These are phyloP conservation scores for Monilinia vaccinii-corymbosi DNA, from an alignment of 2,329 filamentous ascomycete genomes.

Conservation along the genomic window DNA sequence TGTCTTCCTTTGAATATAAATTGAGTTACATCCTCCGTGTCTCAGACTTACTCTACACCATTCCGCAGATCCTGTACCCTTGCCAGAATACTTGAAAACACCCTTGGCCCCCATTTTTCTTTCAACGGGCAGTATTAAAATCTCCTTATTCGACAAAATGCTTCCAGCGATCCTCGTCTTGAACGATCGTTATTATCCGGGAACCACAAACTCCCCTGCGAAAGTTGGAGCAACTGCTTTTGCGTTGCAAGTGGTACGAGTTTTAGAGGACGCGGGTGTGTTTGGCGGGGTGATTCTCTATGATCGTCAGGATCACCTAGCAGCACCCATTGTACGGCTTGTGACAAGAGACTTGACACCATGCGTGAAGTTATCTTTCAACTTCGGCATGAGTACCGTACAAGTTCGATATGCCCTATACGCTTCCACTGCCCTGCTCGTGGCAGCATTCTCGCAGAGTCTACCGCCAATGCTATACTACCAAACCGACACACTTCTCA, in stretches of 20 bases:
- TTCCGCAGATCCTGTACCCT: not conserved
- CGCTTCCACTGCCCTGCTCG: conserved; percentile 7
- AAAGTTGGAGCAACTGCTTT: conserved; percentile 14
- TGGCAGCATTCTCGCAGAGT: not conserved
- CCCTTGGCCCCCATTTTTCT: not conserved
- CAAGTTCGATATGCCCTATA: conserved; percentile 11
- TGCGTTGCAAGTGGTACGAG: conserved; percentile 11
- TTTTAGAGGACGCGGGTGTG: conserved; percentile 10
- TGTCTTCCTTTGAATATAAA: conserved; percentile 4
- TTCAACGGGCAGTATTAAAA: not conserved
- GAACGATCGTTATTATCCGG: conserved; percentile 13
- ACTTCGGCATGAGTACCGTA: conserved; percentile 10
- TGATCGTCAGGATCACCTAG: conserved; percentile 10
- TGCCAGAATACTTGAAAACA: conserved; percentile 2
- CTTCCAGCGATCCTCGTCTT: conserved; percentile 14
- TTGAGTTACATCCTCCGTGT: not conserved
- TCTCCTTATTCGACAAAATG: conserved; percentile 1
- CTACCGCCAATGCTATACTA: conserved; percentile 13
- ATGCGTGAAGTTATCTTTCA: conserved; percentile 11
- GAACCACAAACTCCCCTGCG: conserved; percentile 8
- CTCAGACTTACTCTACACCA: not conserved
- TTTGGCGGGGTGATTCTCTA: conserved; percentile 14
- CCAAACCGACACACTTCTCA: conserved; percentile 14
- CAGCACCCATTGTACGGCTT: conserved; percentile 3
- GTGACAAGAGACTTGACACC: conserved; percentile 7